phyloP scores from a whole-genome alignment of 2,329 filamentous ascomycete species.

The Westerdykella ornata region DNA sequence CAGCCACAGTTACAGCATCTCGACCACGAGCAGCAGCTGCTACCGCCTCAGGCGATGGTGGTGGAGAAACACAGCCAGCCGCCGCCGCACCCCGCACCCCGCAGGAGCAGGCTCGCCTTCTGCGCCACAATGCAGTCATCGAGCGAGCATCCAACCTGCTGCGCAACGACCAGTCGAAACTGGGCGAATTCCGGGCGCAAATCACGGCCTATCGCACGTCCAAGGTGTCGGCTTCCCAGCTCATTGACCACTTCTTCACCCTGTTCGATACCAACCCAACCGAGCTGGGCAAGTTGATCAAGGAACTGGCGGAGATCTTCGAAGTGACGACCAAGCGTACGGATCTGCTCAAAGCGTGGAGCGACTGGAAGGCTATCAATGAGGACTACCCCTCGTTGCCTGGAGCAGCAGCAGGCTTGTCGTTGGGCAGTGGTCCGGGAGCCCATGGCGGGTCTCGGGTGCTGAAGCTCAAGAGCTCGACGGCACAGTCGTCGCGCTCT shows the following conservation, averaged over 20 bases:
- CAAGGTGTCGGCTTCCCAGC: constrained; percentile 61
- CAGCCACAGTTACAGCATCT: constrained; percentile 36
- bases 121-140: constrained; percentile 77
- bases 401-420: constrained; percentile 48
- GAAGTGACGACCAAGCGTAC: constrained; percentile 72
- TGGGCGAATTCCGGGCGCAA: constrained; percentile 68
- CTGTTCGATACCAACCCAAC: constrained; percentile 76
- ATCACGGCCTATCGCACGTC: constrained; percentile 72
- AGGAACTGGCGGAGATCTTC: constrained; percentile 88
- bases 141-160: constrained; percentile 79
- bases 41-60: constrained; percentile 11
- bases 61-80: constrained; percentile 29
- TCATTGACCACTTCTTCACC: constrained; percentile 82
- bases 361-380: constrained; percentile 91
- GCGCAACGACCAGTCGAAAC: constrained; percentile 66
- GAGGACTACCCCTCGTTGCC: constrained; percentile 91
- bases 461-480: constrained; percentile 62
- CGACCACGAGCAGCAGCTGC: constrained; percentile 18
- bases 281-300: constrained; percentile 79
- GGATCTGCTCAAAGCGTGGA: constrained; percentile 74
- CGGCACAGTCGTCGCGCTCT: constrained; percentile 59
- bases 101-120: constrained; percentile 71
- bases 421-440: constrained; percentile 36
- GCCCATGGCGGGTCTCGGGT: constrained; percentile 55
- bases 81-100: constrained; percentile 45